Evolutionary conservation across 371 early-diverging fungal genomes (phyloP).

Genomic region (Mortierella sp.): DNA sequence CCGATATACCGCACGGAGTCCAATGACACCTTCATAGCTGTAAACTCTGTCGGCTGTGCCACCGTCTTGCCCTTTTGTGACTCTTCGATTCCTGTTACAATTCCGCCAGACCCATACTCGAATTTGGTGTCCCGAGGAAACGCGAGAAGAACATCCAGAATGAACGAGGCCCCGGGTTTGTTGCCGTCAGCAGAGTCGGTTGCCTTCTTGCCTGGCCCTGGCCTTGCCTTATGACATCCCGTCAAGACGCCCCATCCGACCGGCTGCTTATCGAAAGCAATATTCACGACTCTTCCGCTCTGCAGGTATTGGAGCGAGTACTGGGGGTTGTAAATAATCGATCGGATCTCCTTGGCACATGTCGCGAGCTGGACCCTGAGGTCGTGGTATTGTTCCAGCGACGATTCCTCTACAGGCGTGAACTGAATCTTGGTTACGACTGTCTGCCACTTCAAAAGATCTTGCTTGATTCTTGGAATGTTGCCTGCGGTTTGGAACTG

Average conservation of each 20-base stretch:
- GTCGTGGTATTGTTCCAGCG: constrained; percentile 80
- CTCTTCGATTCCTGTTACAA: constrained; percentile 67
- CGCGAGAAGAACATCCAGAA: constrained; percentile 87
- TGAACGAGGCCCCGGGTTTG: constrained; percentile 60
- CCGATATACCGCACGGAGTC: constrained; percentile 79
- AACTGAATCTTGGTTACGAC: constrained; percentile 63
- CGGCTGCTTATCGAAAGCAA: constrained; percentile 73
- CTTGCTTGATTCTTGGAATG: constrained; percentile 81
- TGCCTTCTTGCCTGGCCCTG: constrained; percentile 15
- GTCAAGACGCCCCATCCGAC: constrained; percentile 95
- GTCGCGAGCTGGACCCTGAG: constrained; percentile 78
- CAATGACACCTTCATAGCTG: constrained; percentile 87
- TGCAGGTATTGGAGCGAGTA: constrained; percentile 85
- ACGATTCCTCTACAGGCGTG: constrained; percentile 75
- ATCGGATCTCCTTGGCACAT: constrained; percentile 74
- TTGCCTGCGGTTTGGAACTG: constrained; percentile 93
- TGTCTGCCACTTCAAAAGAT: constrained; percentile 61
- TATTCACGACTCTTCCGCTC: constrained; percentile 83
- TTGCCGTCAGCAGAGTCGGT: constrained; percentile 13
- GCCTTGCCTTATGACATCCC: constrained; percentile 63
- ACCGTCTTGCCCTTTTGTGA: constrained; percentile 60
- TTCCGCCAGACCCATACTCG: constrained; percentile 66
- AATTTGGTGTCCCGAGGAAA: constrained; percentile 69
- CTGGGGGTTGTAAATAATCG: constrained; percentile 81
- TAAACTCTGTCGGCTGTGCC: constrained; percentile 53